phyloP scores from a whole-genome alignment of 2,329 filamentous ascomycete species.

The Epichloe scottii region DNA sequence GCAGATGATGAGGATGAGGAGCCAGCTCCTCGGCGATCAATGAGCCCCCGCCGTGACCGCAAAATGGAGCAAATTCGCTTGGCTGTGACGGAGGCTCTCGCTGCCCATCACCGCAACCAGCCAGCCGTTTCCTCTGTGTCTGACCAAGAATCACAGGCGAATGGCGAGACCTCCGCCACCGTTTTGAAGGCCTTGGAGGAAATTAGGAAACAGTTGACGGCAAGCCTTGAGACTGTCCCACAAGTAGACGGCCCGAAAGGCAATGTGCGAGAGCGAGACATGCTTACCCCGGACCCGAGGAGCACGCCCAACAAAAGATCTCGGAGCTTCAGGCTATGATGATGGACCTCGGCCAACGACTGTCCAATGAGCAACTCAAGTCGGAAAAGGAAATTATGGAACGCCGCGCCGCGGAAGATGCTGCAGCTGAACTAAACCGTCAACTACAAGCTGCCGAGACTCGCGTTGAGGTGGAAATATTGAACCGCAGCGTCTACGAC shows the following conservation, averaged over 20 bases:
- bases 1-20: slow-evolving; percentile 90
- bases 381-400: slow-evolving; percentile 35
- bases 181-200: slow-evolving; percentile 56
- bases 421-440: slow-evolving; percentile 38
- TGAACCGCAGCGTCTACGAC: slow-evolving; percentile 45
- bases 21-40: slow-evolving; percentile 48
- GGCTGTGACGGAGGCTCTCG: slow-evolving; percentile 62
- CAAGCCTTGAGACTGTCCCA: slow-evolving; percentile 9
- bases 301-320: slow-evolving; percentile 40
- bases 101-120: slow-evolving; percentile 36
- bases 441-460: slow-evolving; percentile 45
- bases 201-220: slow-evolving; percentile 38
- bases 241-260: slow-evolving; percentile 33
- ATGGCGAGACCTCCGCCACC: slow-evolving; percentile 31
- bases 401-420: slow-evolving; percentile 40
- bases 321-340: slow-evolving; percentile 48
- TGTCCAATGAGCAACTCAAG: slow-evolving; percentile 34
- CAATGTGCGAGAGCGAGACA: slow-evolving; percentile 39
- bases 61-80: slow-evolving; percentile 71
- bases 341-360: slow-evolving; percentile 44
- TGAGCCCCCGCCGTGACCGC: slow-evolving; percentile 67
- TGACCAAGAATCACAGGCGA: slow-evolving; percentile 10
- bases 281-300: slow-evolving; percentile 35
- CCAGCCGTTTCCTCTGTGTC: slow-evolving; percentile 15
- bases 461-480: slow-evolving; percentile 46